Conservation (phyloP, 2,329 filamentous ascomycete genomes). For the Aspergillus fumigatiaffinis region DNA sequence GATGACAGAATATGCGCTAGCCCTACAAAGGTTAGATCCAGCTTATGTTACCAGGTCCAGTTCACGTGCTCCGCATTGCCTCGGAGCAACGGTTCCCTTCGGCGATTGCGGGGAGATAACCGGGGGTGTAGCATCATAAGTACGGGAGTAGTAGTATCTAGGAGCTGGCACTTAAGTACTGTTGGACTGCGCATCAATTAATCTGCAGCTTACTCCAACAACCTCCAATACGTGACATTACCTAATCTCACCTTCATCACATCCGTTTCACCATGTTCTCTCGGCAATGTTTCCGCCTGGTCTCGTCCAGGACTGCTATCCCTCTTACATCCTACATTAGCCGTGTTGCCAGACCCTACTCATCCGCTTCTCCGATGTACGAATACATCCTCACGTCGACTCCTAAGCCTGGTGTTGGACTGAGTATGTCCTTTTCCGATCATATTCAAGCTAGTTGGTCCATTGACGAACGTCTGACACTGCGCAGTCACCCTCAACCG, state of each 20-base stretch:
- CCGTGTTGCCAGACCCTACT: slow-evolving; percentile 34
- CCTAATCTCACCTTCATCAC: background rate
- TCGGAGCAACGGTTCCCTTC: slow-evolving; percentile 12
- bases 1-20: background rate
- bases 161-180: background rate
- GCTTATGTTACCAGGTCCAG: background rate
- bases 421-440: slow-evolving; percentile 57
- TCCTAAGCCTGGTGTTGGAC: slow-evolving; percentile 82
- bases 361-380: slow-evolving; percentile 53
- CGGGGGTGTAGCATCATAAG: slow-evolving; percentile 3
- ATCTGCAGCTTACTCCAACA: background rate
- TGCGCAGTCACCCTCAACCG: slow-evolving; percentile 80
- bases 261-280: slow-evolving; percentile 33
- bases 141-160: too few relatives aligned
- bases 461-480: background rate
- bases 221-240: background rate
- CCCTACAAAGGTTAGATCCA: background rate
- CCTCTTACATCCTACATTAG: slow-evolving; percentile 35
- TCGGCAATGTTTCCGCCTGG: slow-evolving; percentile 55
- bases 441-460: background rate
- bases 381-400: slow-evolving; percentile 78
- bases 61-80: slow-evolving; percentile 13
- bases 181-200: background rate
- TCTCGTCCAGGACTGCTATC: slow-evolving; percentile 51
- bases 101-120: slow-evolving; percentile 13